Evolutionary conservation across 352 stramenopile genomes (phyloP).

Genomic region (Albugo laibachii): DNA sequence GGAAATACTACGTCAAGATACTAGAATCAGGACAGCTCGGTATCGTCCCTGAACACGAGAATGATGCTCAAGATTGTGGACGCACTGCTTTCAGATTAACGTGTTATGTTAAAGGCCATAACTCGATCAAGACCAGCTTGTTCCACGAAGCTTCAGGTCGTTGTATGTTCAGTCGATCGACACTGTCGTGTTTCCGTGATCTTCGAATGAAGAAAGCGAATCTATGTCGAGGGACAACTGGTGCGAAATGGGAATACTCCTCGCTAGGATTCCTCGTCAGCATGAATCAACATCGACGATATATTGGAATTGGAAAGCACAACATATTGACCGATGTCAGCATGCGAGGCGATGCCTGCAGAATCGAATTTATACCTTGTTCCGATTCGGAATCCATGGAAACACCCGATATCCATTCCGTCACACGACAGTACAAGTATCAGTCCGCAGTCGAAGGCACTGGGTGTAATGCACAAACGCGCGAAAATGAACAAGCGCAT

Average conservation of each 20-base stretch:
- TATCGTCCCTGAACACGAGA: conserved; percentile 19
- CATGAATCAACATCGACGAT: conserved; percentile 79
- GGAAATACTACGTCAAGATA: conserved; percentile 41
- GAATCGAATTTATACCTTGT: conserved; percentile 59
- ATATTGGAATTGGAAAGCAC: conserved; percentile 56
- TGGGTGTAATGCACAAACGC: too few relatives aligned
- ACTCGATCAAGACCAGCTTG: conserved; percentile 75
- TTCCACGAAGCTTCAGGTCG: conserved; percentile 33
- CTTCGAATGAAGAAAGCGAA: conserved; percentile 56
- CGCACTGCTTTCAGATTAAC: conserved; percentile 51
- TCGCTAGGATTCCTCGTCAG: conserved; percentile 62
- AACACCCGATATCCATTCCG: conserved; percentile 46
- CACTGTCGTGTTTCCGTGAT: conserved; percentile 69
- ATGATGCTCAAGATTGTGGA: conserved; percentile 21
- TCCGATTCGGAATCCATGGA: conserved; percentile 13
- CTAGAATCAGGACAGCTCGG: conserved; percentile 25
- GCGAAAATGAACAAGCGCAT: conserved; percentile 14
- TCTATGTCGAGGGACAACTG: conserved; percentile 31
- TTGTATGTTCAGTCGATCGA: conserved; percentile 75
- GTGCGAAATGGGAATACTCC: conserved; percentile 66
- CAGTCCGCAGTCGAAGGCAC: conserved; percentile 2
- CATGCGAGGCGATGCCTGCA: conserved; percentile 59
- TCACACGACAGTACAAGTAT: conserved; percentile 60
- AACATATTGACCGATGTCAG: conserved; percentile 61
- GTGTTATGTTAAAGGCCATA: conserved; percentile 65